These are phyloP conservation scores for Salix purpurea DNA, from an alignment of 345 rosid species.

Conservation along the genomic window DNA sequence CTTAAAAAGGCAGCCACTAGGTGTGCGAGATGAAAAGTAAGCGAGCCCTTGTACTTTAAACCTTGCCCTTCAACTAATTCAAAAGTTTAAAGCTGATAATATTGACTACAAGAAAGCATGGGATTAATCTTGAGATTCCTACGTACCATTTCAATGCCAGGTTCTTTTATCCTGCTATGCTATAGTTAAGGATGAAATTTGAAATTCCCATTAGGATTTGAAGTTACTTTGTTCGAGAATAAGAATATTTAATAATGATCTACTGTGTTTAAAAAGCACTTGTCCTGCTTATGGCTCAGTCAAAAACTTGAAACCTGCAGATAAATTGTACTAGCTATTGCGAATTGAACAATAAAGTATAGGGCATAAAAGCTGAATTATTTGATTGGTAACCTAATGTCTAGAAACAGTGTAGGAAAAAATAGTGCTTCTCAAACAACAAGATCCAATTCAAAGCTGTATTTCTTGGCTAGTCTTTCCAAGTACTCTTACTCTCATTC, in stretches of 20 bases:
- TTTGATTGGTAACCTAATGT: not conserved
- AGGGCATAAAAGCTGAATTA: not conserved
- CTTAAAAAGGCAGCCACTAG: conserved; percentile 12
- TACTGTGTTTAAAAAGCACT: too few relatives aligned
- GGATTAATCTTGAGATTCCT: not conserved
- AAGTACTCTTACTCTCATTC: not conserved
- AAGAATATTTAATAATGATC: not conserved
- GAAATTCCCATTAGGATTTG: not conserved
- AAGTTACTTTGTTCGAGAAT: not conserved
- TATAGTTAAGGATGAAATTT: not conserved
- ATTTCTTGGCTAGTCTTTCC: not conserved
- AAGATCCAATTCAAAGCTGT: not conserved
- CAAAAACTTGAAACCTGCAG: not conserved
- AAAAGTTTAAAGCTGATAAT: not conserved
- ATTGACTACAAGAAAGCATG: not conserved
- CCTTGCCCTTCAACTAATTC: conserved; percentile 6
- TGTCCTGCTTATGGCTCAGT: not conserved
- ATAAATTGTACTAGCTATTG: not conserved
- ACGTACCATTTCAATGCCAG: not conserved
- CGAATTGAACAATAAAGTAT: not conserved
- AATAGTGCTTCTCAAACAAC: not conserved
- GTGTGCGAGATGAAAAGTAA: conserved; percentile 12
- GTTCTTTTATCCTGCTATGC: not conserved
- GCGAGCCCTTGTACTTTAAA: conserved; percentile 11
- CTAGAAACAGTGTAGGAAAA: not conserved